Conservation (phyloP, 139 green algal species). For the Coelastrella sp. region DNA sequence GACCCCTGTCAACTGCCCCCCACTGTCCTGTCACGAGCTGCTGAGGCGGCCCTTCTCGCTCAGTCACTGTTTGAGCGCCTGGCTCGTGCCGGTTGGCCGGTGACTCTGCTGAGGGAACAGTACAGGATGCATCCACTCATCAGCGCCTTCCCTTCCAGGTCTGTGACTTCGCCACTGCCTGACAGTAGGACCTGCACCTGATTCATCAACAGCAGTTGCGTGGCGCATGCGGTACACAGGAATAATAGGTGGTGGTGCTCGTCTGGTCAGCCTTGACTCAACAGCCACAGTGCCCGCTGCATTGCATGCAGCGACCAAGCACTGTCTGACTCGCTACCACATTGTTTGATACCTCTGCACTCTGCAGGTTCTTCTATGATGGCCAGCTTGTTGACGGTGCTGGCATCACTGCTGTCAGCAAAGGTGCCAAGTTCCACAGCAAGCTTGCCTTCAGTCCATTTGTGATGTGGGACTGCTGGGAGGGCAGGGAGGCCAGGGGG, state of each 20-base stretch:
- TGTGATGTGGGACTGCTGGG: conserved; percentile 58
- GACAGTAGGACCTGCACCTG: no score
- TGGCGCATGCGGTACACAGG: no score
- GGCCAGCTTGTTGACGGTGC: conserved; percentile 61
- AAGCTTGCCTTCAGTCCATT: conserved; percentile 35
- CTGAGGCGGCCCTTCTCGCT: conserved; percentile 56
- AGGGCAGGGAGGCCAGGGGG: conserved; percentile 66
- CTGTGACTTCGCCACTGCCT: conserved; percentile 8
- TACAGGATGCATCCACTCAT: conserved; percentile 86
- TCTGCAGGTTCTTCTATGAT: conserved; percentile 76
- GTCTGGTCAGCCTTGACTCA: no score
- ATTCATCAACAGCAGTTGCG: no score
- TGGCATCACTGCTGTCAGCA: conserved; percentile 40
- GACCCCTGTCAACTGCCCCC: conserved; percentile 85
- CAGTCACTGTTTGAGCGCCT: conserved; percentile 82
- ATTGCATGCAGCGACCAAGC: no score
- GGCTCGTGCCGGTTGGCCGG: conserved; percentile 51
- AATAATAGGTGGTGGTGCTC: no score
- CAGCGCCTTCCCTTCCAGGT: conserved; percentile 48
- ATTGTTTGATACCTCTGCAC: no score
- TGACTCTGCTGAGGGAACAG: conserved; percentile 74
- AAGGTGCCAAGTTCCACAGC: conserved; percentile 65
- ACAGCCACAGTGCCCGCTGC: no score
- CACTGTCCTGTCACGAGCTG: conserved; percentile 76
- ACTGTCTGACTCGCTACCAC: no score